Evolutionary conservation across 192 early-diverging fungal genomes (phyloP).

Genomic region (Glomus cerebriforme): DNA sequence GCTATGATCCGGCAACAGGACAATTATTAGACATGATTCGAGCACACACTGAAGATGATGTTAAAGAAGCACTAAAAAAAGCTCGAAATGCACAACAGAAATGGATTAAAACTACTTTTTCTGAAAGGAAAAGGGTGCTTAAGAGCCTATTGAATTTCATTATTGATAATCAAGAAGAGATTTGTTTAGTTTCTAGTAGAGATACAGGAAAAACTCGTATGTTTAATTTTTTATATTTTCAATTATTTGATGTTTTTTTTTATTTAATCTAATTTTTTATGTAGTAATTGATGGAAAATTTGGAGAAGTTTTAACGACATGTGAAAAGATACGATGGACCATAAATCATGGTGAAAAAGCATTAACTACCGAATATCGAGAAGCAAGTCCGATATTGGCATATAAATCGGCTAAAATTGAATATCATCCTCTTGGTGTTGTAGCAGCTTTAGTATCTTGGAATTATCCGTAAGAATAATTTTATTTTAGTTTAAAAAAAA

Average conservation of each 20-base stretch:
- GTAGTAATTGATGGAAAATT: slow-evolving; percentile 77
- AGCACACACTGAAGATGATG: slow-evolving; percentile 57
- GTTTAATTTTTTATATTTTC: not conserved
- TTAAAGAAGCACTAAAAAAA: slow-evolving; percentile 55
- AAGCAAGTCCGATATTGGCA: slow-evolving; percentile 69
- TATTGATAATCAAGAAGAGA: slow-evolving; percentile 70
- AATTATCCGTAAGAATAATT: slow-evolving; percentile 69
- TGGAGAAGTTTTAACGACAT: slow-evolving; percentile 81
- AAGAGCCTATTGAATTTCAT: slow-evolving; percentile 72
- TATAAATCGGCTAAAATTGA: slow-evolving; percentile 77
- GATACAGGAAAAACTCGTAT: slow-evolving; percentile 80
- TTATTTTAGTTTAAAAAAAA: not conserved
- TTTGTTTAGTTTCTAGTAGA: slow-evolving; percentile 70
- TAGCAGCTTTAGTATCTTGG: slow-evolving; percentile 83
- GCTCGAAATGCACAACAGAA: slow-evolving; percentile 65
- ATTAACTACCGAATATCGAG: slow-evolving; percentile 66
- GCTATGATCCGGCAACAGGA: slow-evolving; percentile 87
- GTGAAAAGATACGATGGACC: slow-evolving; percentile 79
- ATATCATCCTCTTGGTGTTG: slow-evolving; percentile 80
- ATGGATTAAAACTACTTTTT: slow-evolving; percentile 73
- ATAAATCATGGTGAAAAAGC: slow-evolving; percentile 74
- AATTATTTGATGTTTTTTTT: not conserved
- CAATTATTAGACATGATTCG: slow-evolving; percentile 64
- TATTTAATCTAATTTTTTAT: not conserved
- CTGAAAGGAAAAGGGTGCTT: slow-evolving; percentile 70